Evolutionary conservation across 805 yeast genomes (phyloP), one percentile per base, ranked within the genome.

Genomic region (Komagataella ulmi): DNA sequence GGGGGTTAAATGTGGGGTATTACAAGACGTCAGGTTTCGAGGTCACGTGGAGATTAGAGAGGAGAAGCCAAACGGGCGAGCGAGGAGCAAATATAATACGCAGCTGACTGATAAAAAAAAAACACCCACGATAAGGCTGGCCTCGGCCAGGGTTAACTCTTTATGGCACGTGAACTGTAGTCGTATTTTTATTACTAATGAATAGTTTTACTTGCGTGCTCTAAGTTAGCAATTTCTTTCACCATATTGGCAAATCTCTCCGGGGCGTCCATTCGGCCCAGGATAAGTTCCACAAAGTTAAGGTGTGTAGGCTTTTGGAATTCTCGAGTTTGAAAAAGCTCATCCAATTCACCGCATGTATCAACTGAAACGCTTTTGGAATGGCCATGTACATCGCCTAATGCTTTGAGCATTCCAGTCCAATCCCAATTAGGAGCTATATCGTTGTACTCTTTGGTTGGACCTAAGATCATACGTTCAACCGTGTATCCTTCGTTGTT

Each of bases 401-500:
- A 84, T 17, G 79, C 76, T 53, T 76, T 72, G 56, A 86, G 75
- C 43, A 87, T 67, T 53, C 78, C 68, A 2, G 83, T 74, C 95
- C 95, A 89, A 55, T 83, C 72, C 96, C 97, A 90, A 54, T 73
- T 65, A 46, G 84, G 83, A 63, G 83, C 79, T 54, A 90, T 83
- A 59, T 89, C 96, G 64, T 90, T 90, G 65, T 89, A 90, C 1
- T 75, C 66, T 62, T 87, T 78, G 24, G 76, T 69, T 24, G 88
- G 84, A 3, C 97, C 97, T 61, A 81, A 77, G 58, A 90, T 86
- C 21, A 83, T 78, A 63, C 97, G 78, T 70, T 90, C 97, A 49
- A 90, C 88, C 0, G 96, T 84, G 69, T 90, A 90, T 1, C 97
- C 97, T 53, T 77, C 76, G 66, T 90, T 90, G 68, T 90, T 90